These are phyloP conservation scores for Geotrichum macrosporum DNA, from an alignment of 1,139 yeast genomes.

Conservation along the genomic window DNA sequence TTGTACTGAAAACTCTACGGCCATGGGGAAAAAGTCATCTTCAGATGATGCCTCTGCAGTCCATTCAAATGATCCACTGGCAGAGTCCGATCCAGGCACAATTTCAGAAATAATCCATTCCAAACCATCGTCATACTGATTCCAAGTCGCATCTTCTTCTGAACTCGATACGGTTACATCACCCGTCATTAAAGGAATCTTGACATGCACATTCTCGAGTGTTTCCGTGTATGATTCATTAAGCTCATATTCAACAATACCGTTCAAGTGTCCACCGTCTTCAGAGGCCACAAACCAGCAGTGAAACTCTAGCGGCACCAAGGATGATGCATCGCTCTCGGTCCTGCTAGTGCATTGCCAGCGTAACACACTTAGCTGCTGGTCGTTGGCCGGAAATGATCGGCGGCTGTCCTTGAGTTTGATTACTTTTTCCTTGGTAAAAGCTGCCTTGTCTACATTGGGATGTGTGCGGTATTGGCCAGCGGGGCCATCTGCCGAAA, in stretches of 20 bases:
- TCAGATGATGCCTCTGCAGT: slow-evolving; percentile 70
- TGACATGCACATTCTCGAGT: slow-evolving; percentile 55
- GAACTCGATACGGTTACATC: slow-evolving; percentile 52
- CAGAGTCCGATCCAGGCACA: slow-evolving; percentile 37
- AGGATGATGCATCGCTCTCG: slow-evolving; percentile 44
- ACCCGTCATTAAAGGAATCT: slow-evolving; percentile 58
- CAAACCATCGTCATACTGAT: slow-evolving; percentile 40
- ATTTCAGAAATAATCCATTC: slow-evolving; percentile 42
- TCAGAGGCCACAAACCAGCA: slow-evolving; percentile 79
- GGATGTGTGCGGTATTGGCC: slow-evolving; percentile 89
- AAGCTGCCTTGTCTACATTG: slow-evolving; percentile 76
- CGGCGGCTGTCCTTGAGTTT: slow-evolving; percentile 72
- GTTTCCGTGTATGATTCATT: slow-evolving; percentile 45
- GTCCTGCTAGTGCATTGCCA: slow-evolving; percentile 48
- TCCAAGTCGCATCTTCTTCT: slow-evolving; percentile 31
- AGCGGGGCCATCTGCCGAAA: slow-evolving; percentile 48
- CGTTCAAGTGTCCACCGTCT: slow-evolving; percentile 49
- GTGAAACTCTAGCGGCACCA: slow-evolving; percentile 70
- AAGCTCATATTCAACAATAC: slow-evolving; percentile 85
- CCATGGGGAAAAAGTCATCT: slow-evolving; percentile 86
- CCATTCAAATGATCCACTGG: slow-evolving; percentile 77
- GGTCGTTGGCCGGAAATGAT: slow-evolving; percentile 88
- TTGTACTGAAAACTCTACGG: slow-evolving; percentile 47
- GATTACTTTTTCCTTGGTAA: slow-evolving; percentile 54
- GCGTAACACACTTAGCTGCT: slow-evolving; percentile 82